Conservation (phyloP, 495 filamentous ascomycete genomes). For the Xanthoparmelia taractica region DNA sequence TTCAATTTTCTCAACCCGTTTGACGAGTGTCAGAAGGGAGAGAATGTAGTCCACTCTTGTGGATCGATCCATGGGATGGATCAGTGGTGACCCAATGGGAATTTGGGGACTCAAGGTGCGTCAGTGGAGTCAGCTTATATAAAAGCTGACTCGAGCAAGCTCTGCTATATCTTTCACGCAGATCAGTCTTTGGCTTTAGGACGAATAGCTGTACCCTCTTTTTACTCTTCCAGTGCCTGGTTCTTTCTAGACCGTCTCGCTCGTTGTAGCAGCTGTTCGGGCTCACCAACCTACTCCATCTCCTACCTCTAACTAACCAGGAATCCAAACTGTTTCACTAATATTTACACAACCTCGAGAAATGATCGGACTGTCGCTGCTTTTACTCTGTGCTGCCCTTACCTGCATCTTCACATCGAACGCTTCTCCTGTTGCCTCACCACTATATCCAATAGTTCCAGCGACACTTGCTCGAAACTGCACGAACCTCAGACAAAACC, state of each 20-base stretch:
- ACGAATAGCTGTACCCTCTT: not conserved
- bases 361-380: not conserved
- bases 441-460: not conserved
- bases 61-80: not conserved
- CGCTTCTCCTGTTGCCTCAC: not conserved
- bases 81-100: not conserved
- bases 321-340: too few relatives aligned
- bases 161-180: not conserved
- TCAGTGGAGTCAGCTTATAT: not conserved
- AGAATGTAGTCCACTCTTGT: not conserved
- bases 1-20: not conserved
- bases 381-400: not conserved
- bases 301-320: not conserved
- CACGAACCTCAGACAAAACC: constrained; percentile 11
- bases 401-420: not conserved
- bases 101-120: not conserved
- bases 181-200: not conserved
- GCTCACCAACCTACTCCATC: not conserved
- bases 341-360: not conserved
- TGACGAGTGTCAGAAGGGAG: not conserved
- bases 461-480: constrained; percentile 5
- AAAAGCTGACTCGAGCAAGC: not conserved
- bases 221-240: too few relatives aligned
- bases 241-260: too few relatives aligned
- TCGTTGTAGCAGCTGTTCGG: not conserved